Evolutionary conservation across 2,329 filamentous ascomycete species (phyloP), one percentile per base, ranked within the genome.

Genomic region (Leptographium lundbergii): DNA sequence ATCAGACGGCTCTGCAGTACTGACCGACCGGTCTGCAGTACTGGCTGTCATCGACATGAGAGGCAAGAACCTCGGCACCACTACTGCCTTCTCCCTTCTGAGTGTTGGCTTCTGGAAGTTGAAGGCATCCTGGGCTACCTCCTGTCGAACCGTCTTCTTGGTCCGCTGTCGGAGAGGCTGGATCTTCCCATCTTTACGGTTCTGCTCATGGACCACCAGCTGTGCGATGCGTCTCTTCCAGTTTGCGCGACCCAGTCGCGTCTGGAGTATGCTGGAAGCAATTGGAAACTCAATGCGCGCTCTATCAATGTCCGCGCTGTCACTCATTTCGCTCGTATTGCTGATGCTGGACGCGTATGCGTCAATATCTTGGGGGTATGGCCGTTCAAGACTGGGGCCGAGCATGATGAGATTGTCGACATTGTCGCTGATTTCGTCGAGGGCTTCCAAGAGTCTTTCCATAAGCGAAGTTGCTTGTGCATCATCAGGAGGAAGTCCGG

Each of bases 291-390:
- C 58, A 0, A 59, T 17, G n/a, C 60, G 61, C 0, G 62, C 62
- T 2, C 58, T 54, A 5, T 60, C 62, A 50, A 63, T 62, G 24
- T 63, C 58, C 5, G 59, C 22, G 24, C 61, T 42, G 27, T 62
- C 59, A 50, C 58, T 60, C 2, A 59, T 39, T 9, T 62, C 61
- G 50, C 56, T 61, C 1, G 57, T 51, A 22, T 60, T 59, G 58
- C 58, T 62, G 47, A 61, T n/a, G 22, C 57, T 62, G 13, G 59
- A 62, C 1, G 59, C 59, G 24, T 58, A 60, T 1, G 50, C 27
- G 34, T 61, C 62, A 19, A 63, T 61, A 9, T 62, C 61, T 27
- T 61, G 56, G 4, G 62, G 61, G 45, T 63, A 62, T 1, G 62
- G 62, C 1, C 54, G 61, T 2, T 62, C 57, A 1, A 63, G 61